Conservation (phyloP, 805 yeast species). For the Wickerhamiella kurtzmanii region DNA sequence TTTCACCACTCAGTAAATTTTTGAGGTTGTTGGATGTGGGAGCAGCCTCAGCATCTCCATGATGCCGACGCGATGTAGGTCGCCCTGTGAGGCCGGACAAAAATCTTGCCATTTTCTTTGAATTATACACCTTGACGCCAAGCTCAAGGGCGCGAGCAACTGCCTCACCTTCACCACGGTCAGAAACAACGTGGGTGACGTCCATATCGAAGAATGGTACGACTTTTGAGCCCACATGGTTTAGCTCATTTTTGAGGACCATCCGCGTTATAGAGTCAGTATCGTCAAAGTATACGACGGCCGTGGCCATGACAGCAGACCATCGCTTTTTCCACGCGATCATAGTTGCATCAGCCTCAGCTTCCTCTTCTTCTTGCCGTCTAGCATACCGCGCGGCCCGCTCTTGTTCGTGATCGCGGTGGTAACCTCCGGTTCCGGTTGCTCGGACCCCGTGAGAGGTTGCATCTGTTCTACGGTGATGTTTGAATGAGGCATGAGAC, state of each 20-base stretch:
- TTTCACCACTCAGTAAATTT: slow-evolving; percentile 65
- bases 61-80: slow-evolving; percentile 11
- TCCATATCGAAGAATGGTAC: slow-evolving; percentile 45
- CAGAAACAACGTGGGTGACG: slow-evolving; percentile 67
- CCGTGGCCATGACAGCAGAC: slow-evolving; percentile 45
- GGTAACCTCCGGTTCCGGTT: neutral
- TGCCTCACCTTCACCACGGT: slow-evolving; percentile 42
- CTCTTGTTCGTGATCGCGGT: neutral
- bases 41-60: slow-evolving; percentile 19
- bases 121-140: slow-evolving; percentile 74
- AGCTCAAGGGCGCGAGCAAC: slow-evolving; percentile 46
- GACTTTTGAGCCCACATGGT: slow-evolving; percentile 30
- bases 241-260: slow-evolving; percentile 20
- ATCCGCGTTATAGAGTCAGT: slow-evolving; percentile 25
- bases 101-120: slow-evolving; percentile 72
- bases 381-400: neutral
- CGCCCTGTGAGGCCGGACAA: slow-evolving; percentile 28
- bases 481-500: neutral
- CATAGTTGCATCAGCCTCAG: neutral
- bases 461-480: neutral
- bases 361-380: neutral
- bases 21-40: slow-evolving; percentile 30
- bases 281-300: slow-evolving; percentile 49
- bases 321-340: slow-evolving; percentile 55
- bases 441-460: neutral